Evolutionary conservation across 2,329 filamentous ascomycete genomes (phyloP).

Genomic region (Phoma sp.): DNA sequence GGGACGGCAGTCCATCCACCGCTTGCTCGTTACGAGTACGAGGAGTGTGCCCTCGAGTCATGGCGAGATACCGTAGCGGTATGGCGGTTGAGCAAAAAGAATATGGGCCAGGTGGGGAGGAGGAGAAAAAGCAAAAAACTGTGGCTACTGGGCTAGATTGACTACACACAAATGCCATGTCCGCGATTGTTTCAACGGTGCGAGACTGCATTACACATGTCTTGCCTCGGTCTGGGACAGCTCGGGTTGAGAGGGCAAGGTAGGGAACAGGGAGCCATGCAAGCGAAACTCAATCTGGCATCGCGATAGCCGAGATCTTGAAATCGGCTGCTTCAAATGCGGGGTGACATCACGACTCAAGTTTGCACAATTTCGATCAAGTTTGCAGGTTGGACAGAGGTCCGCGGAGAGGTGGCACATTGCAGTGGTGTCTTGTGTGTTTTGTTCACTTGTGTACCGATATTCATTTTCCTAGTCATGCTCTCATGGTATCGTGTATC

Average conservation of each 20-base stretch:
- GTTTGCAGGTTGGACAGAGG: background rate
- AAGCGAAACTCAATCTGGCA: slow-evolving; percentile 7
- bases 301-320: slow-evolving; percentile 13
- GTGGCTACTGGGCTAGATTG: too few relatives aligned
- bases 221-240: background rate
- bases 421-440: background rate
- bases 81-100: too few relatives aligned
- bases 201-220: slow-evolving; percentile 8
- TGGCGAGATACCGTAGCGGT: too few relatives aligned
- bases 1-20: too few relatives aligned
- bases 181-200: too few relatives aligned
- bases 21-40: too few relatives aligned
- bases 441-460: background rate
- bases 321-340: background rate
- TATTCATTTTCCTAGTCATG: background rate
- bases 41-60: too few relatives aligned
- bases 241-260: background rate
- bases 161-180: too few relatives aligned
- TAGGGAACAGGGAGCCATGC: background rate
- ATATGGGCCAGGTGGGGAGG: too few relatives aligned
- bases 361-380: background rate
- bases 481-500: background rate
- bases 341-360: slow-evolving; percentile 8
- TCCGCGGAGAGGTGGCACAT: too few relatives aligned
- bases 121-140: too few relatives aligned